Conservation (phyloP, 495 filamentous ascomycete species). For the Aspergillus cristatus region DNA sequence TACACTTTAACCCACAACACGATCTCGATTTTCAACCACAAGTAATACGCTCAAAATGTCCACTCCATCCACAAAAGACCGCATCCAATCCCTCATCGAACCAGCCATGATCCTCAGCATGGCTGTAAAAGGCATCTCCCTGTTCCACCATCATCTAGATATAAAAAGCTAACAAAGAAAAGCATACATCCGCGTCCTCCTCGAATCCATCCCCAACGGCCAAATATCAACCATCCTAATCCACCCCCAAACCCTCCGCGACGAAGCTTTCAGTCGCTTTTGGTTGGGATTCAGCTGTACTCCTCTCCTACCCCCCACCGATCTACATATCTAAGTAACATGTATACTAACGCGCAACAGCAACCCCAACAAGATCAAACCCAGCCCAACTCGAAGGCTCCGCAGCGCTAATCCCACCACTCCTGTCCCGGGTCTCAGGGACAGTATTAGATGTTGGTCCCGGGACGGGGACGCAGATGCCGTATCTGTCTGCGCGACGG, state of each 20-base stretch:
- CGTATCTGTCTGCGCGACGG: constrained; percentile 19
- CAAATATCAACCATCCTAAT: too few relatives aligned
- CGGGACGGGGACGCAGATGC: constrained; percentile 41
- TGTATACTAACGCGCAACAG: constrained; percentile 2
- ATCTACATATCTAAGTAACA: background rate
- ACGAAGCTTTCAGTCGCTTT: constrained; percentile 36
- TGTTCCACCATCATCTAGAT: too few relatives aligned
- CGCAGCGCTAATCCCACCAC: constrained; percentile 29
- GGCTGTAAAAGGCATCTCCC: too few relatives aligned
- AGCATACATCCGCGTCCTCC: too few relatives aligned
- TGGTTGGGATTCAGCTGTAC: constrained; percentile 33
- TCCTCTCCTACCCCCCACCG: constrained; percentile 1
- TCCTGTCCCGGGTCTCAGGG: constrained; percentile 27
- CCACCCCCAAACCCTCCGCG: constrained; percentile 17
- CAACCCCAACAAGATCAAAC: constrained; percentile 6
- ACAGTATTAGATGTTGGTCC: constrained; percentile 42
- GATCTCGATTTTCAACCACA: too few relatives aligned
- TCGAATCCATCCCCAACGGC: too few relatives aligned
- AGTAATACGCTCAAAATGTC: too few relatives aligned
- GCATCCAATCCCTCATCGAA: too few relatives aligned
- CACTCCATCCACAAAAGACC: too few relatives aligned
- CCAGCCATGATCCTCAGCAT: too few relatives aligned
- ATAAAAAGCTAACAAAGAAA: too few relatives aligned
- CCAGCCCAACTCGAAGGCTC: constrained; percentile 11
- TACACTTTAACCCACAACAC: too few relatives aligned